A percentile compares a stretch with the other conserved stretches of the same genome.
phyloP scores from a whole-genome alignment of 148 eudicot genomes.

The Salicornia ramosissima region DNA sequence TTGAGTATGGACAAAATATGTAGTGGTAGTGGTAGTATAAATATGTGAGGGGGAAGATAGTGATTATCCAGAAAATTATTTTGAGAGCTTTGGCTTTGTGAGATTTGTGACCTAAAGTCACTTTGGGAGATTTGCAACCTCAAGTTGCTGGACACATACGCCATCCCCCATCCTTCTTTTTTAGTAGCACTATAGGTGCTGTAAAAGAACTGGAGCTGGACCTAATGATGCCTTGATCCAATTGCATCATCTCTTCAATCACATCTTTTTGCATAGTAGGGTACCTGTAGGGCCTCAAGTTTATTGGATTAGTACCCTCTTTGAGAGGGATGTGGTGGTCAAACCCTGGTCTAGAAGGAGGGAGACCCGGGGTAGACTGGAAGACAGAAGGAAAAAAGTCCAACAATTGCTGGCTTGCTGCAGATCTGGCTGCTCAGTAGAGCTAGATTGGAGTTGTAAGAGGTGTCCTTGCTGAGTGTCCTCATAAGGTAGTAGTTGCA shows the following conservation, averaged over 20 bases:
- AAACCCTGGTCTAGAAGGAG: neutral
- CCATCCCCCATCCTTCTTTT: neutral
- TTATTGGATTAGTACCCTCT: neutral
- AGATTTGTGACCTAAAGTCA: too few relatives aligned
- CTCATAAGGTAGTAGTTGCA: neutral
- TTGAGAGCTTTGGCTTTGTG: too few relatives aligned
- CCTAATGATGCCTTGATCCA: neutral
- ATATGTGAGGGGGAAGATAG: too few relatives aligned
- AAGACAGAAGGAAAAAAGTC: too few relatives aligned
- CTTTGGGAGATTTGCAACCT: too few relatives aligned
- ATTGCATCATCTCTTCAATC: neutral
- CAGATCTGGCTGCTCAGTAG: too few relatives aligned
- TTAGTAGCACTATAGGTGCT: neutral
- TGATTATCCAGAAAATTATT: too few relatives aligned
- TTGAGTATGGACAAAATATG: too few relatives aligned
- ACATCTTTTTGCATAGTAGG: neutral
- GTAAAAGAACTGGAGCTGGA: neutral
- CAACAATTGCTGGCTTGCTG: too few relatives aligned
- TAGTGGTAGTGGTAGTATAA: too few relatives aligned
- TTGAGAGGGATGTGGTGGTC: neutral
- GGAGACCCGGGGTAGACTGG: neutral
- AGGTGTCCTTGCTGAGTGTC: neutral
- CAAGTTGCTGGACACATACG: too few relatives aligned
- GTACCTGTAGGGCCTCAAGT: neutral
- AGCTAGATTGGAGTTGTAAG: too few relatives aligned